Percentiles rank a stretch among this genome's conserved stretches.
Conservation (phyloP, 1,139 yeast genomes). For the Diutina neorugosa region DNA sequence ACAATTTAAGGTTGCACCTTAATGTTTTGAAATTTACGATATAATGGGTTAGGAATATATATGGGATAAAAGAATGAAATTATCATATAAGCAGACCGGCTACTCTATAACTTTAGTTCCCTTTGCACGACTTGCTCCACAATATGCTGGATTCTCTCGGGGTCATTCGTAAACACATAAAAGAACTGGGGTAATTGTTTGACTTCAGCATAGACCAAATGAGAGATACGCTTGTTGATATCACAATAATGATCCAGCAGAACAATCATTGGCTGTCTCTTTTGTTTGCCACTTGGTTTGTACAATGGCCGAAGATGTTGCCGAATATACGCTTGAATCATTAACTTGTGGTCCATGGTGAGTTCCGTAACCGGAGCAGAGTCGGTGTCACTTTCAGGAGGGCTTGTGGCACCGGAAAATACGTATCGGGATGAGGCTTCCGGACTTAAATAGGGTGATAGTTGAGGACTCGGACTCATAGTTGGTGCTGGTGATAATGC, state of each 20-base stretch:
- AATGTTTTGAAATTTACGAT: background rate
- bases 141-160: background rate
- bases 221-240: conserved; percentile 27
- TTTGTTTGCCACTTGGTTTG: conserved; percentile 10
- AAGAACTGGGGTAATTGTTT: conserved; percentile 6
- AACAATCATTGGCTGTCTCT: conserved; percentile 8
- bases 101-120: background rate
- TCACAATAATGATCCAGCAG: conserved; percentile 22
- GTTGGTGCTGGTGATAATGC: background rate
- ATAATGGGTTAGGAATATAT: background rate
- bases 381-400: conserved; percentile 8
- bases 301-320: conserved; percentile 37
- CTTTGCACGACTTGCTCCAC: background rate
- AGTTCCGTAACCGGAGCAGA: conserved; percentile 10
- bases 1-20: background rate
- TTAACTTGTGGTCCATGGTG: conserved; percentile 32
- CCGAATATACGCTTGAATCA: conserved; percentile 43
- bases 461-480: conserved; percentile 1
- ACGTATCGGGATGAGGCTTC: background rate
- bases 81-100: background rate
- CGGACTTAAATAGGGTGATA: background rate
- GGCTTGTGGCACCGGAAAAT: background rate
- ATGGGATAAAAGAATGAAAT: background rate
- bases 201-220: conserved; percentile 27
- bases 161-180: conserved; percentile 11